Evolutionary conservation across 164 flowering plant species (phyloP).

Genomic region (Vitis cinerea): DNA sequence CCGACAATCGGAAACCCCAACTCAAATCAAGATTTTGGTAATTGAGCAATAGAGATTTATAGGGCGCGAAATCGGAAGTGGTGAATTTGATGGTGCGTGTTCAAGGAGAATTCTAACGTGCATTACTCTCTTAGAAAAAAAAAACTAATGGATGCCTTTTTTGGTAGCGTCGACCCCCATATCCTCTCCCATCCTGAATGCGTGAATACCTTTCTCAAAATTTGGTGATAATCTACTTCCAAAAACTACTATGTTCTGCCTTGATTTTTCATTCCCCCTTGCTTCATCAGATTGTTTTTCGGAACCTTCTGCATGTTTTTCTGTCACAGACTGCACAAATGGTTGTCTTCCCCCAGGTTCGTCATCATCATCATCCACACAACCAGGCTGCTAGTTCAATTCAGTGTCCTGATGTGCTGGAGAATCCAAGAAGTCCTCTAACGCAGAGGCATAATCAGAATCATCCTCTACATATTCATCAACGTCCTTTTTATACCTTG

Average conservation of each 20-base stretch:
- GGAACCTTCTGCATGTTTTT: conserved; percentile 28
- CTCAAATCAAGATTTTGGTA: not conserved
- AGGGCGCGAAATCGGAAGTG: not conserved
- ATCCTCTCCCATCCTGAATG: too few species aligned
- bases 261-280: conserved; percentile 43
- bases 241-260: too few species aligned
- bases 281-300: conserved; percentile 40
- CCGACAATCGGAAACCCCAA: conserved; percentile 1
- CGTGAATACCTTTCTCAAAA: too few species aligned
- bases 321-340: conserved; percentile 15
- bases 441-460: conserved; percentile 52
- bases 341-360: conserved; percentile 21
- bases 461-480: conserved; percentile 41
- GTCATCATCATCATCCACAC: conserved; percentile 28
- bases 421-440: conserved; percentile 45
- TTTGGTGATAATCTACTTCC: too few species aligned
- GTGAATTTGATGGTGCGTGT: not conserved
- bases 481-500: conserved; percentile 67
- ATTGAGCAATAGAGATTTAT: too few species aligned
- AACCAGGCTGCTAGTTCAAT: conserved; percentile 12
- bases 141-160: too few species aligned
- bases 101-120: too few species aligned
- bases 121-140: too few species aligned
- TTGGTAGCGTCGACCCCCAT: too few species aligned
- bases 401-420: conserved; percentile 25